A percentile compares a stretch with the other conserved stretches of the same genome.
Conservation (phyloP, 495 filamentous ascomycete species). For the Usnea hakonensis region DNA sequence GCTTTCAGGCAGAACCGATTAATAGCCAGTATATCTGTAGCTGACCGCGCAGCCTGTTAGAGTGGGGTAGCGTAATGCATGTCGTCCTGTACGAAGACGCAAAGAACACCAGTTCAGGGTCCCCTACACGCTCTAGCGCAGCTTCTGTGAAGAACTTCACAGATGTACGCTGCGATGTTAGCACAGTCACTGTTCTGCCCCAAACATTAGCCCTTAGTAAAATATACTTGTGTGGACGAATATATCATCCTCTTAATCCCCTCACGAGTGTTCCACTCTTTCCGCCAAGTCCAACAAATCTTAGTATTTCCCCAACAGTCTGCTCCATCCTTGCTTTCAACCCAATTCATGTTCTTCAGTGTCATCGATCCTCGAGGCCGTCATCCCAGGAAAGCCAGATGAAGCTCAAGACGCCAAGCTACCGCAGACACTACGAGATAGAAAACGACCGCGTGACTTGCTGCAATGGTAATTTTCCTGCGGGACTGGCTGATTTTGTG, state of each 20-base stretch:
- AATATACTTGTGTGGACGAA: too few relatives aligned
- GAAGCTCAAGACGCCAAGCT: neutral
- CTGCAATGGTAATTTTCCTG: neutral
- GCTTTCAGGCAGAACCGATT: too few relatives aligned
- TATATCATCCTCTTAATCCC: neutral
- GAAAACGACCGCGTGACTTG: neutral
- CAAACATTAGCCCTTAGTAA: too few relatives aligned
- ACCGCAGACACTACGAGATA: neutral
- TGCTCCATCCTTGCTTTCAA: neutral
- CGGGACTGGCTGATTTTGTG: neutral
- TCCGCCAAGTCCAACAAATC: neutral
- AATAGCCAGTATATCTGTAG: too few relatives aligned
- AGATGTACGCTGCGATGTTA: too few relatives aligned
- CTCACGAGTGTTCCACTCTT: neutral
- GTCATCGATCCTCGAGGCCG: neutral
- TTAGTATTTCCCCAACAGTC: neutral
- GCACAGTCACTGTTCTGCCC: too few relatives aligned
- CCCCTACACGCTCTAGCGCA: too few relatives aligned
- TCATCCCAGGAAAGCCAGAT: neutral
- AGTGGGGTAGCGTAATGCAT: too few relatives aligned
- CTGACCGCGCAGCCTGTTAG: too few relatives aligned
- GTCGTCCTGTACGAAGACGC: too few relatives aligned
- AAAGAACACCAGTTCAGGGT: too few relatives aligned
- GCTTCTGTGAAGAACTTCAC: too few relatives aligned
- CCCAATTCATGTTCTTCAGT: neutral